phyloP scores from a whole-genome alignment of 495 filamentous ascomycete genomes.

The Aspergillus egyptiacus region DNA sequence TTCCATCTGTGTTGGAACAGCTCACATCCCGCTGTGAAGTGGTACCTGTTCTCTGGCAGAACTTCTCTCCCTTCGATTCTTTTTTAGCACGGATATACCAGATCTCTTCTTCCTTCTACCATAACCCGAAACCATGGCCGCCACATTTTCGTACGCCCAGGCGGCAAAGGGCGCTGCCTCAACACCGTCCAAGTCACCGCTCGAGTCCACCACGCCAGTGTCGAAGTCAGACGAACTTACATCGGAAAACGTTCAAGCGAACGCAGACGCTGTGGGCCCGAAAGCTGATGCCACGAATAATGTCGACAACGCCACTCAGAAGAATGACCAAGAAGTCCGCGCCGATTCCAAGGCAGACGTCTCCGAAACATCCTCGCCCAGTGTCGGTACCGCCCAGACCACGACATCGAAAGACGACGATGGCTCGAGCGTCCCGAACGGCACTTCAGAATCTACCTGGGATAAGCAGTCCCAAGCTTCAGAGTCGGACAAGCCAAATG shows the following conservation, averaged over 20 bases:
- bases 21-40: conserved; percentile 22
- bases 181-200: conserved; percentile 33
- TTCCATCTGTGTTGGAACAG: conserved; percentile 27
- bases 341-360: conserved; percentile 30
- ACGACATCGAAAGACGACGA: conserved; percentile 67
- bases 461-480: conserved; percentile 62
- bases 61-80: conserved; percentile 12
- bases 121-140: conserved; percentile 24
- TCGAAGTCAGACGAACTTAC: conserved; percentile 29
- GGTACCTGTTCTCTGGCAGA: conserved; percentile 29
- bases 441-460: conserved; percentile 56
- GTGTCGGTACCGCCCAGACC: conserved; percentile 55
- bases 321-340: conserved; percentile 27
- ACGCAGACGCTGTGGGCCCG: conserved; percentile 18
- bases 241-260: conserved; percentile 11
- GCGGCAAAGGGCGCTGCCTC: conserved; percentile 72
- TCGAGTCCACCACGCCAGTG: conserved; percentile 25
- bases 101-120: conserved; percentile 5
- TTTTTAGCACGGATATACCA: conserved; percentile 19
- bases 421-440: conserved; percentile 58
- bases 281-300: conserved; percentile 26
- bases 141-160: conserved; percentile 86
- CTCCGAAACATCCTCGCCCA: conserved; percentile 63
- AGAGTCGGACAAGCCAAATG: conserved; percentile 29
- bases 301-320: conserved; percentile 23